Conservation (phyloP, 257 asterid genomes). For the Rhazya stricta region DNA sequence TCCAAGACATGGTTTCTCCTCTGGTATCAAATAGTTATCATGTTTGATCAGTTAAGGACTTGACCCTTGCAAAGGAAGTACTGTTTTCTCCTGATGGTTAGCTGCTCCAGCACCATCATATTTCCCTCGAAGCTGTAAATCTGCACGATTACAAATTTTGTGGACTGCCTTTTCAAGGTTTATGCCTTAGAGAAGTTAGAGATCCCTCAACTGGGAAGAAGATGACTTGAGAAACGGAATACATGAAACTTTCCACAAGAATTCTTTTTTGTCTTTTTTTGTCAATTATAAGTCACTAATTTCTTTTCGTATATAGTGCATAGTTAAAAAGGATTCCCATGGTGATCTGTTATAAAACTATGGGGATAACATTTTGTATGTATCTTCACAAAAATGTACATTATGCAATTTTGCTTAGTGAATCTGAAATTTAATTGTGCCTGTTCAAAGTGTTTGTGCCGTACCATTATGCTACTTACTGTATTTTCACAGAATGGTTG, state of each 20-base stretch:
- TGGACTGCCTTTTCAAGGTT: conserved; percentile 20
- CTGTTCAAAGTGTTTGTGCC: not conserved
- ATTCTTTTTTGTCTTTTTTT: conserved; percentile 27
- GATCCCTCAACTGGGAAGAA: conserved; percentile 26
- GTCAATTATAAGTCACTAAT: conserved; percentile 26
- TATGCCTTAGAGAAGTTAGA: conserved; percentile 19
- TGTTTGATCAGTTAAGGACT: conserved; percentile 21
- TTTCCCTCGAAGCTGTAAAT: conserved; percentile 19
- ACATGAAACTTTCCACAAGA: conserved; percentile 27
- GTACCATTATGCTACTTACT: not conserved
- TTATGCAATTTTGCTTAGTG: conserved; percentile 41
- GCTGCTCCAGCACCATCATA: conserved; percentile 27
- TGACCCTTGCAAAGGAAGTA: conserved; percentile 16
- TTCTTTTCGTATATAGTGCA: conserved; percentile 58
- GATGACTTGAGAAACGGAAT: conserved; percentile 27
- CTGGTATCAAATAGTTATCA: conserved; percentile 50
- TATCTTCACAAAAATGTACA: conserved; percentile 56
- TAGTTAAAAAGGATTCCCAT: conserved; percentile 41
- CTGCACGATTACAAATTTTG: conserved; percentile 32
- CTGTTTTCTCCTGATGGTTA: conserved; percentile 19
- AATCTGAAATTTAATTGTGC: conserved; percentile 11
- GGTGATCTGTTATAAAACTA: conserved; percentile 36
- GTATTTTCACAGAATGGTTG: not conserved
- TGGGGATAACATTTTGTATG: conserved; percentile 48
- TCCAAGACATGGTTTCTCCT: conserved; percentile 59